Base-by-base conservation (phyloP, 2,329 filamentous ascomycete genomes). In the Fusarium oligoseptatum region DNA sequence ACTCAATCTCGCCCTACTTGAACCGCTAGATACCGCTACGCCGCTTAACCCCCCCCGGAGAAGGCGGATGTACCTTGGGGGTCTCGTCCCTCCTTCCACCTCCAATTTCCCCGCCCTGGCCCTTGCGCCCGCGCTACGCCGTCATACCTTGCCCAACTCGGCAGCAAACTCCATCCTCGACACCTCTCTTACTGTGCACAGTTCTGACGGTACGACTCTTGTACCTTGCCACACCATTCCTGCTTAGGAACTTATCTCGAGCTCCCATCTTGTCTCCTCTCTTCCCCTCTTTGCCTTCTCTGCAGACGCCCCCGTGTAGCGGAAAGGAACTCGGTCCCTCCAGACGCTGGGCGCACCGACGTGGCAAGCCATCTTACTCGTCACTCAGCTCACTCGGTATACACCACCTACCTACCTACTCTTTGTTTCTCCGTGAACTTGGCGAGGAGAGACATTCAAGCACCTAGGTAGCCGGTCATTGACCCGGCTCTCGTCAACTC, bases 61-160 rank as follows among this genome's bases (percentile, higher is more conserved):
- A 64, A 29, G 29, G 34, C 60, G 48, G 24, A 56, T 48, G 71
- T 74, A 60, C 43, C 64, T 72, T 17, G 62, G 36, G 50, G 37
- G 34, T 48, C 55, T 61, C 64, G 57, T 72, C 71, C 52, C 68
- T 67, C 69, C 68, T 69, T 74, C 67, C 71, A 73, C 77, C 77
- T 78, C 77, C 77, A 78, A 78, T 78, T 78, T 78, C 77, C 77
- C 77, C 77, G 75, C 77, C 77, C 75, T 78, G 77, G 77, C 73
- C 77, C 74, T 78, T 77, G 73, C 77, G 77, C 77, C 75, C 73
- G 75, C 76, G 76, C 76, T 77, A 78, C 74, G 60, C 70, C 60
- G 66, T 70, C 66, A 69, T 73, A 68, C 71, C 67, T 66, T 76
- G 72, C 65, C 69, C 39, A 20, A 70, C 73, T 66, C 58, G 56